These are phyloP conservation scores for Arthrobotrys iridis DNA, from an alignment of 2,329 filamentous ascomycete species.

Conservation along the genomic window DNA sequence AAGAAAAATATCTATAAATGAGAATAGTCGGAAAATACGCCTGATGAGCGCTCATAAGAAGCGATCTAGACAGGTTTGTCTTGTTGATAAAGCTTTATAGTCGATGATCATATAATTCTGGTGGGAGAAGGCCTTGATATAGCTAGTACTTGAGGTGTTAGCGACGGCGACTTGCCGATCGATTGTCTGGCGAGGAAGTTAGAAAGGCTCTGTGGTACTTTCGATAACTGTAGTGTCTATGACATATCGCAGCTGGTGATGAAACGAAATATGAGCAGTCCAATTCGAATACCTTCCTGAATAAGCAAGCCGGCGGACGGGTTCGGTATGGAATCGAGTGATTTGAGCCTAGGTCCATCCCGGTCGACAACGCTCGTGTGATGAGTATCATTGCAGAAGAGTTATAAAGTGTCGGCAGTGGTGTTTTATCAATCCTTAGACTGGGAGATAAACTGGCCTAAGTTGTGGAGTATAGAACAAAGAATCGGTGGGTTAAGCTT, in stretches of 20 bases:
- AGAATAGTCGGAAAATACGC: too few species aligned
- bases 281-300: conserved; percentile 27
- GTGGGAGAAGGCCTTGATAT: background rate
- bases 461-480: background rate
- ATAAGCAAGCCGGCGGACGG: background rate
- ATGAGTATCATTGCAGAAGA: conserved; percentile 30
- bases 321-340: conserved; percentile 2
- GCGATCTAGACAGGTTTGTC: too few species aligned
- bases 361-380: background rate
- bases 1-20: too few species aligned
- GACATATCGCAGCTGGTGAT: conserved; percentile 14
- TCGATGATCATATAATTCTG: too few species aligned
- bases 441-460: background rate
- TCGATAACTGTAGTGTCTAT: background rate
- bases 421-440: conserved; percentile 6
- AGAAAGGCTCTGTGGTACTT: background rate
- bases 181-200: conserved; percentile 6
- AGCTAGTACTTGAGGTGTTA: background rate
- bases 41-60: too few species aligned
- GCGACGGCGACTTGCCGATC: conserved; percentile 13
- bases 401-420: conserved; percentile 29
- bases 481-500: conserved; percentile 18
- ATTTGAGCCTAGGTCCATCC: conserved; percentile 5
- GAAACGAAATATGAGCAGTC: conserved; percentile 29
- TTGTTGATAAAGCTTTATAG: too few species aligned